A percentile compares a stretch with the other conserved stretches of the same genome.
These are phyloP conservation scores for Chrysanthemum makinoi DNA, from an alignment of 129 eudicot genomes.

Conservation along the genomic window DNA sequence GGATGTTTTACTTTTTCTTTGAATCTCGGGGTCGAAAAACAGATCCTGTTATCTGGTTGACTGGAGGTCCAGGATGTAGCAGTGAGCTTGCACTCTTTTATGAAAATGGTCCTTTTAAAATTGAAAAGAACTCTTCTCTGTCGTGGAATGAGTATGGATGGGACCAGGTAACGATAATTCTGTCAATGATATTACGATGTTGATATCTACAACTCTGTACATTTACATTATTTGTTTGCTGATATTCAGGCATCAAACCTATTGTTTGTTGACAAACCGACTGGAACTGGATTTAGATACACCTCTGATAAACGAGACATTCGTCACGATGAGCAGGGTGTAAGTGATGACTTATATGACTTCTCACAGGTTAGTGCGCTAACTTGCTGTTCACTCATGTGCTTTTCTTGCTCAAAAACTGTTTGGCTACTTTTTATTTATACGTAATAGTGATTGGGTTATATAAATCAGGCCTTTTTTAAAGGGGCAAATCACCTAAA, in stretches of 20 bases:
- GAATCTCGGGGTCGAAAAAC: no score
- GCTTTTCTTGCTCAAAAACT: no score
- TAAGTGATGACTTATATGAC: constrained; percentile 78
- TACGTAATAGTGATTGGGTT: no score
- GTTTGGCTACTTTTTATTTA: neutral
- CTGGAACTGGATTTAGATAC: constrained; percentile 85
- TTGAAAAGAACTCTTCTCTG: constrained; percentile 73
- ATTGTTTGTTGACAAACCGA: constrained; percentile 75
- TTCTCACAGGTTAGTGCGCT: constrained; percentile 60
- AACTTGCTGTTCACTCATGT: neutral
- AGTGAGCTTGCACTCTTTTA: constrained; percentile 92
- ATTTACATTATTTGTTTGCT: constrained; percentile 19
- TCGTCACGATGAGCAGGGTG: constrained; percentile 13
- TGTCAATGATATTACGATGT: neutral
- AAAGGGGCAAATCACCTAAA: no score
- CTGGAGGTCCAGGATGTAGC: constrained; percentile 98
- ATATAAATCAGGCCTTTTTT: no score
- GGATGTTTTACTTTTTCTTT: no score
- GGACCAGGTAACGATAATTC: constrained; percentile 62
- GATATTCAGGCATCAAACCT: constrained; percentile 68
- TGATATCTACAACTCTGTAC: neutral
- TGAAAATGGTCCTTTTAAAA: constrained; percentile 85
- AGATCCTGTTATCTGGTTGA: constrained; percentile 81
- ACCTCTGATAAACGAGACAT: constrained; percentile 68
- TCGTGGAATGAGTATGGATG: constrained; percentile 87